Percentiles rank a stretch among this genome's conserved stretches.
These are phyloP conservation scores for Hirsutella thompsonii DNA, from an alignment of 2,329 filamentous ascomycete genomes.

Conservation along the genomic window DNA sequence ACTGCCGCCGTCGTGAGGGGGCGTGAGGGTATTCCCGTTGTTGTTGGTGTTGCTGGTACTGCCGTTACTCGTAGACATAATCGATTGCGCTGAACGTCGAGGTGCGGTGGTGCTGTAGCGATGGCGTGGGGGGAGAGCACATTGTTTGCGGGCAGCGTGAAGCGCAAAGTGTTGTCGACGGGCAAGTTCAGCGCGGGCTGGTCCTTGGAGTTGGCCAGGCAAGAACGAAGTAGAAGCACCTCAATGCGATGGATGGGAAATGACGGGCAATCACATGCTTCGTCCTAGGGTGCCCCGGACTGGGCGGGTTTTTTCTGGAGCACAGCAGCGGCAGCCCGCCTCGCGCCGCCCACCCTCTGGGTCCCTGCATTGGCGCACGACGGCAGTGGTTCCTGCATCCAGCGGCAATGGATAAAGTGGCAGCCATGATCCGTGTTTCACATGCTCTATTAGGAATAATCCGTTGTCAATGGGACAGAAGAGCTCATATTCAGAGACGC, in stretches of 20 bases:
- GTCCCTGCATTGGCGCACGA: conserved; percentile 1
- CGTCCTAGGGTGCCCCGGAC: not conserved
- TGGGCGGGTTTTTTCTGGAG: not conserved
- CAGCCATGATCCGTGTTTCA: too few relatives aligned
- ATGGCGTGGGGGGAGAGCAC: too few relatives aligned
- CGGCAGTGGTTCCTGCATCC: conserved; percentile 1
- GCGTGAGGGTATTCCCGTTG: conserved; percentile 8
- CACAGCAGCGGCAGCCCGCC: not conserved
- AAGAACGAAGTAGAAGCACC: too few relatives aligned
- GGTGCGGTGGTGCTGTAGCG: not conserved
- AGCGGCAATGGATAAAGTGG: not conserved
- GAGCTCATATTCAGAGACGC: too few relatives aligned
- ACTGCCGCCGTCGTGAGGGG: conserved; percentile 8
- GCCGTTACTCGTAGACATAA: not conserved
- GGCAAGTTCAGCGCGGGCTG: too few relatives aligned
- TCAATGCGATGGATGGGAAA: not conserved
- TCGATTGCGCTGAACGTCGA: not conserved
- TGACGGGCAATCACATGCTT: conserved; percentile 3
- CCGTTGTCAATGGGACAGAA: too few relatives aligned
- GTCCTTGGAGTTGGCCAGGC: too few relatives aligned
- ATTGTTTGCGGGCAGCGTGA: too few relatives aligned
- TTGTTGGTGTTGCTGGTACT: not conserved
- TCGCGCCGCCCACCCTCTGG: not conserved
- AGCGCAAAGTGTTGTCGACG: too few relatives aligned
- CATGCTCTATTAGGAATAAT: too few relatives aligned